These are phyloP conservation scores for Diaporthe amygdali DNA, from an alignment of 2,329 filamentous ascomycete species.

Conservation along the genomic window DNA sequence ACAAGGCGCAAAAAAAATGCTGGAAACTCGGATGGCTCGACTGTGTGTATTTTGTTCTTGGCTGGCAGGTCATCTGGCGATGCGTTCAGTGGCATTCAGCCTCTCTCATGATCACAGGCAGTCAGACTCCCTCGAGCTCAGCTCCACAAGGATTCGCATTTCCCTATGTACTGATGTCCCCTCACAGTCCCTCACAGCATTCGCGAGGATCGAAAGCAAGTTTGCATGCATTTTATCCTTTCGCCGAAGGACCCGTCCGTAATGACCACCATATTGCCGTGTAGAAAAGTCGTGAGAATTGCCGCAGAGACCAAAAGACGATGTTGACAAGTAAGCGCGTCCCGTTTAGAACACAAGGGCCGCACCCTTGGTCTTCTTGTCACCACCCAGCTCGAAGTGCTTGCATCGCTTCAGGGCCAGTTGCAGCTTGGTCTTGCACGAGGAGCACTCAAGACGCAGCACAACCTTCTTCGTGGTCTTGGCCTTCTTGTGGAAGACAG, in stretches of 20 bases:
- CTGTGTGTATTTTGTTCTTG: constrained; percentile 21
- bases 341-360: constrained; percentile 95
- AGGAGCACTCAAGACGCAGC: constrained; percentile 94
- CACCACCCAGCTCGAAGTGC: constrained; percentile 99
- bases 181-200: constrained; percentile 25
- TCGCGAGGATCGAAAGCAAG: constrained; percentile 27
- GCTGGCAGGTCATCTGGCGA: constrained; percentile 14
- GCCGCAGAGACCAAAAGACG: constrained; percentile 26
- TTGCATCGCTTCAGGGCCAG: constrained; percentile 99
- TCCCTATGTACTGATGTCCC: constrained; percentile 25
- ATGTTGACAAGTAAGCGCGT: constrained; percentile 22
- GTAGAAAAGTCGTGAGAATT: constrained; percentile 27
- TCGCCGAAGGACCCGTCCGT: constrained; percentile 27
- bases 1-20: not conserved
- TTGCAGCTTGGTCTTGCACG: constrained; percentile 98
- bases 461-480: constrained; percentile 99
- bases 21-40: constrained; percentile 8
- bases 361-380: constrained; percentile 99
- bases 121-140: constrained; percentile 12
- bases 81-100: constrained; percentile 11
- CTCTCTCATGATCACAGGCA: constrained; percentile 18
- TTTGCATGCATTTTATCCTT: constrained; percentile 27
- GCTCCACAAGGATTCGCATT: constrained; percentile 25
- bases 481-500: constrained; percentile 99
- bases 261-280: constrained; percentile 27